These are phyloP conservation scores for Candida nonsorbophila DNA, from an alignment of 805 yeast genomes.

Conservation along the genomic window DNA sequence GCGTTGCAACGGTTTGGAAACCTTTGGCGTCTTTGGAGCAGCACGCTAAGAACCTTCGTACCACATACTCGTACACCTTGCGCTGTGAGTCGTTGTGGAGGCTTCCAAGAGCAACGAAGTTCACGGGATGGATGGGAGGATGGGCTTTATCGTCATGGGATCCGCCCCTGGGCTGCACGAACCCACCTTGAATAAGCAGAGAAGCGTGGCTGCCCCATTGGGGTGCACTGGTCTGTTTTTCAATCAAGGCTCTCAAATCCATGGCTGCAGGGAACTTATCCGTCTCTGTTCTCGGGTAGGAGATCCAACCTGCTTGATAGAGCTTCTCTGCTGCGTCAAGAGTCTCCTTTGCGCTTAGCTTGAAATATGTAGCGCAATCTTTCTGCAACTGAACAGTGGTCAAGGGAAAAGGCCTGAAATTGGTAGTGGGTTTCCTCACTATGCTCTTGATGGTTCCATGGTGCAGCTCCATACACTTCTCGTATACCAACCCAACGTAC, in stretches of 20 bases:
- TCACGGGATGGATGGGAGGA: conserved; percentile 95
- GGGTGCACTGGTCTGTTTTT: conserved; percentile 49
- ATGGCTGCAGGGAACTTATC: conserved; percentile 75
- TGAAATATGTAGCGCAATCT: conserved; percentile 70
- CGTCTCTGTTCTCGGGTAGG: conserved; percentile 98
- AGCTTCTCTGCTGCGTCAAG: conserved; percentile 75
- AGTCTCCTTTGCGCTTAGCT: conserved; percentile 74
- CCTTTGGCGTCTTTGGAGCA: conserved; percentile 92
- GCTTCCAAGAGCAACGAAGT: conserved; percentile 28
- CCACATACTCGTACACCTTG: conserved; percentile 81
- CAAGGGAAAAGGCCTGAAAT: conserved; percentile 81
- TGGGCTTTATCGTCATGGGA: conserved; percentile 90
- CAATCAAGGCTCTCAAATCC: conserved; percentile 60
- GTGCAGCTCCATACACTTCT: conserved; percentile 51
- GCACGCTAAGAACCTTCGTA: conserved; percentile 82
- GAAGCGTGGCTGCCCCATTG: conserved; percentile 74
- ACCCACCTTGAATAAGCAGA: conserved; percentile 35
- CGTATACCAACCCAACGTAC: conserved; percentile 58
- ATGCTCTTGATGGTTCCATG: conserved; percentile 48
- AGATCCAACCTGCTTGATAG: conserved; percentile 79
- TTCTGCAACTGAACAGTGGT: conserved; percentile 94
- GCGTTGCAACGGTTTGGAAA: conserved; percentile 49
- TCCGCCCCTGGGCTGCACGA: conserved; percentile 72
- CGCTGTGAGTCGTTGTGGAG: conserved; percentile 41
- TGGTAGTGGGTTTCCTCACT: conserved; percentile 59